Percentiles rank a stretch among this genome's conserved stretches.
Evolutionary conservation across 495 filamentous ascomycete genomes (phyloP).

Genomic region (Penicillium psychrofluorescens): DNA sequence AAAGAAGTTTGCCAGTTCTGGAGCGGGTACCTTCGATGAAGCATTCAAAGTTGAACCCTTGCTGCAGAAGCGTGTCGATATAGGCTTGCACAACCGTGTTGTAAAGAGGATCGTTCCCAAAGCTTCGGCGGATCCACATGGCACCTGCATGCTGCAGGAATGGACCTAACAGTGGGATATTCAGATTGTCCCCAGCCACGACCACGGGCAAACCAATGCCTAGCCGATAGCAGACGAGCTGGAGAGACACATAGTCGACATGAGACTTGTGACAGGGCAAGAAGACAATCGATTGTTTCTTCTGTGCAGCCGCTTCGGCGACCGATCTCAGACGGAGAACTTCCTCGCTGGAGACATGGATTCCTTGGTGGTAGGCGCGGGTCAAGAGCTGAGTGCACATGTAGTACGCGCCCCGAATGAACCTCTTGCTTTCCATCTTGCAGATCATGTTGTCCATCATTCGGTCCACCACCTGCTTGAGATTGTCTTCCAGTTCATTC

Average conservation of each 20-base stretch:
- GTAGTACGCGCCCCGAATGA: constrained; percentile 91
- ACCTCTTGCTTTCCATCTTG: constrained; percentile 93
- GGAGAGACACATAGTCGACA: constrained; percentile 90
- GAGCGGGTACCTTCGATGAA: constrained; percentile 94
- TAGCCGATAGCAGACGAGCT: constrained; percentile 89
- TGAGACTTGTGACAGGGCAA: constrained; percentile 91
- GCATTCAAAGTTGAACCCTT: constrained; percentile 91
- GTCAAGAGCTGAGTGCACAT: constrained; percentile 79
- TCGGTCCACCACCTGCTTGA: constrained; percentile 70
- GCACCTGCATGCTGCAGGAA: constrained; percentile 94
- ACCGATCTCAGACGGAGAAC: constrained; percentile 73
- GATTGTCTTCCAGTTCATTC: constrained; percentile 53
- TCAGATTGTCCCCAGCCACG: constrained; percentile 92
- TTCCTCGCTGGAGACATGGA: constrained; percentile 93
- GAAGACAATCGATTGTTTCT: constrained; percentile 94
- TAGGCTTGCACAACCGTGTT: constrained; percentile 88
- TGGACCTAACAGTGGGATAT: constrained; percentile 80
- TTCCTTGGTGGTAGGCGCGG: constrained; percentile 90
- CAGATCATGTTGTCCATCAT: constrained; percentile 95
- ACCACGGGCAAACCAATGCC: constrained; percentile 87
- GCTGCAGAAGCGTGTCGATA: constrained; percentile 84
- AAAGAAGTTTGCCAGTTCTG: constrained; percentile 84
- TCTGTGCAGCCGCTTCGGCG: constrained; percentile 70
- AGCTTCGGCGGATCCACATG: constrained; percentile 92
- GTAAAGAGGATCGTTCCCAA: constrained; percentile 88